A percentile compares a stretch with the other conserved stretches of the same genome.
phyloP scores from a whole-genome alignment of 1,284 basidiomycete genomes.

The Exobasidium rhododendri region DNA sequence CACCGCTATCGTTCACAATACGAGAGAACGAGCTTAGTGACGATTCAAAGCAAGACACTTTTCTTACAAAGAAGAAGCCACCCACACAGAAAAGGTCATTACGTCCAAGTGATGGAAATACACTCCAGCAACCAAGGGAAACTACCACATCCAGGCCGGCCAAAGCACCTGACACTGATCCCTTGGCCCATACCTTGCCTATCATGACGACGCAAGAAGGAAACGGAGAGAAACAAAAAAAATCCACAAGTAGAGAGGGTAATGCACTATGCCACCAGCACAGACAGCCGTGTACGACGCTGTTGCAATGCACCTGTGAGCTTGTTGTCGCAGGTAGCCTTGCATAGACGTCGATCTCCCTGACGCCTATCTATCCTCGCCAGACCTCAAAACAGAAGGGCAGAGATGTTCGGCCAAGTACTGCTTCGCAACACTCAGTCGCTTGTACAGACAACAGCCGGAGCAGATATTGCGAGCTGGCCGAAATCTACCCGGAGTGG shows the following conservation, averaged over 20 bases:
- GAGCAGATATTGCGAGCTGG: constrained; percentile 11
- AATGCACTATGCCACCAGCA: constrained; percentile 21
- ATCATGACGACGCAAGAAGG: no score
- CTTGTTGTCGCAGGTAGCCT: background rate
- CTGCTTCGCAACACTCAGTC: constrained; percentile 7
- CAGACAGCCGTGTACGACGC: constrained; percentile 1
- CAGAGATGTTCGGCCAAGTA: constrained; percentile 15
- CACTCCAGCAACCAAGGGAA: no score
- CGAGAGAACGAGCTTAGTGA: no score
- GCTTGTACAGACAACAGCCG: constrained; percentile 7
- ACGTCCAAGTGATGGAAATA: no score
- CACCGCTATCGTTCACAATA: background rate
- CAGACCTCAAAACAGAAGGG: constrained; percentile 9
- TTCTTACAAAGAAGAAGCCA: no score
- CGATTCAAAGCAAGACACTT: background rate
- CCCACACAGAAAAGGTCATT: no score
- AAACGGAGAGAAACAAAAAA: no score
- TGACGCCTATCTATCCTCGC: no score
- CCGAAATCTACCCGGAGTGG: constrained; percentile 6
- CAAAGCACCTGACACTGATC: no score
- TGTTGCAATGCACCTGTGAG: constrained; percentile 14
- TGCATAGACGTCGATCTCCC: background rate
- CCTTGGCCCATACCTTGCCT: no score
- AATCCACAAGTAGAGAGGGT: no score
- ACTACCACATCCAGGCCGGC: no score